Conservation (phyloP, 2,329 filamentous ascomycete genomes). For the Cladosporium sp. region DNA sequence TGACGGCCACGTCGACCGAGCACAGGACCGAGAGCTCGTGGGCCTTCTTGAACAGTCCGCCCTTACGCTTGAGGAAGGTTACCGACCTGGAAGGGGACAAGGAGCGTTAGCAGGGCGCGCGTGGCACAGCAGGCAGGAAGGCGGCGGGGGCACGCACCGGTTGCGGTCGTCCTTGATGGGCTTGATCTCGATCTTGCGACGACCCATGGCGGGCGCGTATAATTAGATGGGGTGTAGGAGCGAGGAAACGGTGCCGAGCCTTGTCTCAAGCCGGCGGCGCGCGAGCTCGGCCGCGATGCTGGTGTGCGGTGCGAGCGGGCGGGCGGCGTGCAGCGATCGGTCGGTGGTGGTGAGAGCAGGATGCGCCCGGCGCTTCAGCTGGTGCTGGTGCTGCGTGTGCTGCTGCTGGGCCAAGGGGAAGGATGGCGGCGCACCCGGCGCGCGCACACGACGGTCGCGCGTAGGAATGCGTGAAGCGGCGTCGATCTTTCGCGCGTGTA, state of each 20-base stretch:
- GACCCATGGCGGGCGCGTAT: conserved; percentile 60
- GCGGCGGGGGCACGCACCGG: neutral
- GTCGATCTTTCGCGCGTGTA: too few species aligned
- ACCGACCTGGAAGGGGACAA: conserved; percentile 17
- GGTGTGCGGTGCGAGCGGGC: neutral
- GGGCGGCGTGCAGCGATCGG: neutral
- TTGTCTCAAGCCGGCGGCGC: conserved; percentile 3
- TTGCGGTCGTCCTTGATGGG: conserved; percentile 65
- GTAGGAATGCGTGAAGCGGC: too few species aligned
- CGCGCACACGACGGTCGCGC: neutral
- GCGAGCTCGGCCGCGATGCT: neutral
- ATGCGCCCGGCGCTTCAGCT: too few species aligned
- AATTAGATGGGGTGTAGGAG: neutral
- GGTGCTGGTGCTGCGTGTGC: neutral
- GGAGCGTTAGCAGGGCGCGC: conserved; percentile 7
- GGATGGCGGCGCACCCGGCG: neutral
- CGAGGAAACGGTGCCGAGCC: neutral
- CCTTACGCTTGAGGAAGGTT: conserved; percentile 97
- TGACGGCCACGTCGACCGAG: conserved; percentile 95
- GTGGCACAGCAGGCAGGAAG: neutral
- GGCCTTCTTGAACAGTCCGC: conserved; percentile 98
- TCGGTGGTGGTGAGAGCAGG: too few species aligned
- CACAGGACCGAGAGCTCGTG: conserved; percentile 97
- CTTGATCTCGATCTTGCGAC: conserved; percentile 99
- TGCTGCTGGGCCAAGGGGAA: neutral